phyloP scores from a whole-genome alignment of 1,284 basidiomycete species.

The Caloboletus inedulis region DNA sequence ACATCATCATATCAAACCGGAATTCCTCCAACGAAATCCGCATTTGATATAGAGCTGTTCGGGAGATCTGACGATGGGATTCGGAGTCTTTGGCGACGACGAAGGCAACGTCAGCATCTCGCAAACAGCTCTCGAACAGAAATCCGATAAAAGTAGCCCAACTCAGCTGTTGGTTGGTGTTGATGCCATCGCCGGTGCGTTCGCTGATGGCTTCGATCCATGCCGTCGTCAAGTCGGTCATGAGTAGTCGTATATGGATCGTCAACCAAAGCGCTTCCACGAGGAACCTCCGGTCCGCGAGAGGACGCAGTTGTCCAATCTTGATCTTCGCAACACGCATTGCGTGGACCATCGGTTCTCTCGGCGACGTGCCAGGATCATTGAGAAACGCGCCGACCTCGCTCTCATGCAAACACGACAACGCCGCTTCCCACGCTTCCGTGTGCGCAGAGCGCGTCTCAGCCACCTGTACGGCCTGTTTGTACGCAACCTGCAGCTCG shows the following conservation, averaged over 20 bases:
- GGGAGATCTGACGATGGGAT: constrained; percentile 39
- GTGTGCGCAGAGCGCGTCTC: constrained; percentile 43
- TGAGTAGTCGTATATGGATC: constrained; percentile 41
- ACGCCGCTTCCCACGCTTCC: constrained; percentile 46
- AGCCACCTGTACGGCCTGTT: constrained; percentile 32
- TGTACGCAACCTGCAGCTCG: constrained; percentile 36
- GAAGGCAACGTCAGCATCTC: constrained; percentile 43
- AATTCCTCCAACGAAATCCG: constrained; percentile 36
- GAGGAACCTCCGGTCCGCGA: constrained; percentile 43
- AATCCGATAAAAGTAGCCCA: constrained; percentile 44
- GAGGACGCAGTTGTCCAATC: constrained; percentile 47
- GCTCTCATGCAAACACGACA: constrained; percentile 41
- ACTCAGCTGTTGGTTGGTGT: constrained; percentile 18
- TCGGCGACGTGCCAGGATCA: constrained; percentile 25
- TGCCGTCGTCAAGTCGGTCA: constrained; percentile 34
- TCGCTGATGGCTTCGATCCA: constrained; percentile 23
- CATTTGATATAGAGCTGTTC: constrained; percentile 37
- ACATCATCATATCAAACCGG: constrained; percentile 32
- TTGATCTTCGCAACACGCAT: constrained; percentile 41
- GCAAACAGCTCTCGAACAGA: constrained; percentile 39
- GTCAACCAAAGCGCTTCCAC: constrained; percentile 47
- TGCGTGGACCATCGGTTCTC: constrained; percentile 38
- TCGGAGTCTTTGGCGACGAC: constrained; percentile 34
- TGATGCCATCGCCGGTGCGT: constrained; percentile 5
- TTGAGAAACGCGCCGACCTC: constrained; percentile 35